A percentile compares a stretch with the other conserved stretches of the same genome.
Conservation (phyloP, 1,139 yeast genomes). For the Blastobotrys serpentis region DNA sequence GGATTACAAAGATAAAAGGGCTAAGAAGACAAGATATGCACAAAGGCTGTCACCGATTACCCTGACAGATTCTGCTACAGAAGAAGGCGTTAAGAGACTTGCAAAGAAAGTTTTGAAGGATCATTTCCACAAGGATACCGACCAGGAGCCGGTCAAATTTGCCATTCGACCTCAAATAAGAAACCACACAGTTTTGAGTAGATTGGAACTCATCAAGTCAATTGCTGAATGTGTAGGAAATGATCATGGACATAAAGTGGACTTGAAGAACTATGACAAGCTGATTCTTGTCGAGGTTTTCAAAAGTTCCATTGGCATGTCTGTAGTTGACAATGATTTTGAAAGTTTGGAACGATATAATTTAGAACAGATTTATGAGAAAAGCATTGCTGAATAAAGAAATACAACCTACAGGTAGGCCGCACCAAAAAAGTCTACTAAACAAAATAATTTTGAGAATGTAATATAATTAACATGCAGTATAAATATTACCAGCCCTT, state of each 20-base stretch:
- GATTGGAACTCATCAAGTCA: conserved; percentile 65
- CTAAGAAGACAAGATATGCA: conserved; percentile 63
- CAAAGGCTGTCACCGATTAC: conserved; percentile 82
- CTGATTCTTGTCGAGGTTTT: conserved; percentile 83
- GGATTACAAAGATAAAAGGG: conserved; percentile 51
- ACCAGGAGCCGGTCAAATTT: conserved; percentile 53
- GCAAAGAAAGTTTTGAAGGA: conserved; percentile 59
- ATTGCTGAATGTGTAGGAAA: conserved; percentile 73
- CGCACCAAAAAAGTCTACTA: too few relatives aligned
- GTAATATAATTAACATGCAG: not conserved
- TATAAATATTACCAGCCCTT: conserved; percentile 10
- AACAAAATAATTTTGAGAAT: too few relatives aligned
- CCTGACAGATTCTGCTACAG: conserved; percentile 67
- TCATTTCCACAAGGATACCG: conserved; percentile 59
- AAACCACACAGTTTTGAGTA: conserved; percentile 69
- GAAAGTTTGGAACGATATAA: conserved; percentile 56
- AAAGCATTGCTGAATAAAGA: conserved; percentile 10
- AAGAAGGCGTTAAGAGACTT: conserved; percentile 62
- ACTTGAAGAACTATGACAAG: conserved; percentile 75
- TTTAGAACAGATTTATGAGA: conserved; percentile 58
- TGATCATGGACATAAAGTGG: conserved; percentile 72
- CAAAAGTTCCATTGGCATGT: conserved; percentile 43
- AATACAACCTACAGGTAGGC: not conserved
- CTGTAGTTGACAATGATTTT: conserved; percentile 59
- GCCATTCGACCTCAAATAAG: conserved; percentile 81